Base-by-base conservation (phyloP, 73 alveolate species). In the Paraurostyla sp. region DNA sequence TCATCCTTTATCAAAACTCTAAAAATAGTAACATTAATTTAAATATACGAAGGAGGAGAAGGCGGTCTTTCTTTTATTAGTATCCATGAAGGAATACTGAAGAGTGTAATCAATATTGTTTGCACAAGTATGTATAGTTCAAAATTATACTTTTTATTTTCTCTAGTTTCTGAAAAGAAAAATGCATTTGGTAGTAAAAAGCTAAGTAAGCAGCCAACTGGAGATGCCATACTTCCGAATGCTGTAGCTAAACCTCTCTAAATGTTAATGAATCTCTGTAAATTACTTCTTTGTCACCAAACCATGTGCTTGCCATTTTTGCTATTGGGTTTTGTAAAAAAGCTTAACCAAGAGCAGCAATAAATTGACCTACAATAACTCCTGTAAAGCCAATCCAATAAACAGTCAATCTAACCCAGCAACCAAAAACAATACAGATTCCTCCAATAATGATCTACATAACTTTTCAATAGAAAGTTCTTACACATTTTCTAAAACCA, bases 291-390 rank as follows among this genome's bases (percentile, higher is more conserved):
- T 96, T 91, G 51, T 93, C 97, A 46, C 92, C 89, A 60, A 96
- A 96, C 99, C 99, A 96, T 20, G 81, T 69, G 20, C 97, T 93
- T 15, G 97, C 95, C 38, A 96, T 75, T 68, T 96, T 96, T 0
- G 95, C 94, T 0, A 97, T 96, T 0, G 98, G 92, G 85, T 96
- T 96, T 59, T 95, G 18, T 9, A 96, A 59, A 83, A 92, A 96
- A 16, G 99, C 96, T 76, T 96, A 93, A 0, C 95, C 95, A 0
- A 90, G 32, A 18, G 94, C 93, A 13, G 89, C 91, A 6, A 92
- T 22, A 27, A 68, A 30, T 58, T 76, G 41, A 4, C 97, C 97
- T 16, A 84, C 56, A 0, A 92, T 42, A 23, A 85, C 73, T 57
- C 62, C 80, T 54, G 75, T 38, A 63, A 81, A 92, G 49, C 54